These are phyloP conservation scores for Orbilia quercus DNA, from an alignment of 2,329 filamentous ascomycete species.

Conservation along the genomic window DNA sequence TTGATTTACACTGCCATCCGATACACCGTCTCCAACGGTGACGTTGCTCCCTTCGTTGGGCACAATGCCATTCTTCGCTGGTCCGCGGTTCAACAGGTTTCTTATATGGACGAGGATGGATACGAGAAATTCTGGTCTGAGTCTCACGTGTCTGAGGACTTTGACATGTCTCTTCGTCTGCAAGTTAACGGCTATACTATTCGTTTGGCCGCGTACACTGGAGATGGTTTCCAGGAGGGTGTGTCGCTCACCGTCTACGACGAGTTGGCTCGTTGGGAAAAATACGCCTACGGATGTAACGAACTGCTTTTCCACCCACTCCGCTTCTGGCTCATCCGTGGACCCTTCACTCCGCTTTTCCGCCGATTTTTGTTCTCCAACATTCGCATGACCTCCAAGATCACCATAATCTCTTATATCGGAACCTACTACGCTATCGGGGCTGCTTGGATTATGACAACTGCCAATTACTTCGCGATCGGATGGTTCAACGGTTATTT, in stretches of 20 bases:
- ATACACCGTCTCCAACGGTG: conserved; percentile 80
- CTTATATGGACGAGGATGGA: conserved; percentile 75
- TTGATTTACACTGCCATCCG: conserved; percentile 81
- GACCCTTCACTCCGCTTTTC: conserved; percentile 84
- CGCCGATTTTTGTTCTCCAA: conserved; percentile 77
- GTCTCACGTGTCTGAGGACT: conserved; percentile 81
- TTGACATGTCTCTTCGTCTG: conserved; percentile 82
- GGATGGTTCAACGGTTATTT: conserved; percentile 82
- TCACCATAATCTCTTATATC: conserved; percentile 80
- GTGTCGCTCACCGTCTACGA: conserved; percentile 87
- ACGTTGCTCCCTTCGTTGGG: conserved; percentile 82
- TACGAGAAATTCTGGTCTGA: conserved; percentile 86
- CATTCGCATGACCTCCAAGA: conserved; percentile 79
- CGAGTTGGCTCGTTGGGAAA: conserved; percentile 85
- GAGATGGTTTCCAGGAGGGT: conserved; percentile 83
- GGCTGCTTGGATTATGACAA: conserved; percentile 78
- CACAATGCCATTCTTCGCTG: conserved; percentile 82
- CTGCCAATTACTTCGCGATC: conserved; percentile 78
- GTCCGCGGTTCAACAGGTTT: conserved; percentile 79
- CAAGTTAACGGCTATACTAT: conserved; percentile 79
- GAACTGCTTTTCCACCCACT: conserved; percentile 84
- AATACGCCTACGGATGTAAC: conserved; percentile 86
- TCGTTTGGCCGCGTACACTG: conserved; percentile 77
- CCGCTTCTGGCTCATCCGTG: conserved; percentile 76
- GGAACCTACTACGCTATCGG: conserved; percentile 84